Base-by-base conservation (phyloP, 2,329 filamentous ascomycete genomes). In the Xylariomycetidae sp. region DNA sequence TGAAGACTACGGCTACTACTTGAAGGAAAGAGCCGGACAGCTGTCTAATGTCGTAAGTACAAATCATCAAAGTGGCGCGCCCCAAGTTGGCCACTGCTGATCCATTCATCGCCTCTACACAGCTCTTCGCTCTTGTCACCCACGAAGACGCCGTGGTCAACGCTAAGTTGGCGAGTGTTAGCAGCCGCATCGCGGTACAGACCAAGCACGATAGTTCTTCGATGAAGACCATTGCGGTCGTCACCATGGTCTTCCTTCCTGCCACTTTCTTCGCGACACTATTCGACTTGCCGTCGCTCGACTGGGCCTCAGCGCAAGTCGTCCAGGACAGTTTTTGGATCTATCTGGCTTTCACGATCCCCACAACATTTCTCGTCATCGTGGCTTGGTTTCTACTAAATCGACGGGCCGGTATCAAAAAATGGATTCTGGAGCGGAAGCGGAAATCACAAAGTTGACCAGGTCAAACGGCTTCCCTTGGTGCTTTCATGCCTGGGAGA, bases 281-380 rank as follows among this genome's bases (percentile, higher is more conserved):
- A 6, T 46, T 53, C 28, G 40, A 47, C 3, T 32, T 53, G 15
- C 47, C 49, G 3, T 43, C 46, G 3, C 34, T 52, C 16, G 20
- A 42, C 9, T 49, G 39, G 43, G 29, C 43, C 17, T 10, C 19
- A 1, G 28, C 33, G 5, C 24, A 19, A 2, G 34, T 42, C 6
- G 23, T 48, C 12, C 29, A 29, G 14, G 29, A 34, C 4, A 40
- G 35, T 2, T 46, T 48, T 30, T 47, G 46, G 42, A 61, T 69
- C 9, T 70, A 69, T 44, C 72, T 65, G 68, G 70, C 63, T 0
- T 64, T 72, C 25, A 68, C 68, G 0, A 52, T 73, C 15, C 65
- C 66, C 0, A 61, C 60, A 3, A 49, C 47, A 3, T 20, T 36
- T 4, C 23, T 48, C 1, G 34, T 48, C 10, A 34, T 48, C 16